Evolutionary conservation across 2,329 filamentous ascomycete genomes (phyloP).

Genomic region (Pseudogymnoascus sp.): DNA sequence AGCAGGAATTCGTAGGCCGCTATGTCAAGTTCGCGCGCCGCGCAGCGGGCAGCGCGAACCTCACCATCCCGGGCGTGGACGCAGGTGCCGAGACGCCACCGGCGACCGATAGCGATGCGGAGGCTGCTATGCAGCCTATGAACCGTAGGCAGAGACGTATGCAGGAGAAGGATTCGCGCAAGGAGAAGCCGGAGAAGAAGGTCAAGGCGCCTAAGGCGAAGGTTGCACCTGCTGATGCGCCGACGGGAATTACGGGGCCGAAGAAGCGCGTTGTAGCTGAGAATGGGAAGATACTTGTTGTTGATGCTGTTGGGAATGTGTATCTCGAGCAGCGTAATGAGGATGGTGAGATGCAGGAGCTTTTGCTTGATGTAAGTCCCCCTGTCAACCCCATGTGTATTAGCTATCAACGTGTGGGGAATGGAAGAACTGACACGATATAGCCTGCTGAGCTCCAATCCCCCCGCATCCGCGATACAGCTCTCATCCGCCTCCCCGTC

Average conservation of each 20-base stretch:
- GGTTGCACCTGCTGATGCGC: conserved; percentile 28
- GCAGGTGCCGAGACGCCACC: conserved; percentile 35
- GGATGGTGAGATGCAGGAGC: conserved; percentile 75
- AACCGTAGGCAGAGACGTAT: conserved; percentile 83
- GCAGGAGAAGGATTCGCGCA: conserved; percentile 77
- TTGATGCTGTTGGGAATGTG: conserved; percentile 85
- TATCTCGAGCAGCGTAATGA: conserved; percentile 89
- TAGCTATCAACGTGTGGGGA: background rate
- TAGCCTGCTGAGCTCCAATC: conserved; percentile 69
- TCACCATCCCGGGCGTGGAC: conserved; percentile 61
- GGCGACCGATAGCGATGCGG: conserved; percentile 37
- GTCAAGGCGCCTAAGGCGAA: conserved; percentile 38
- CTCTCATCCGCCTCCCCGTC: conserved; percentile 68
- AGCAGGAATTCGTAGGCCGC: conserved; percentile 81
- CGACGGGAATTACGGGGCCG: conserved; percentile 57
- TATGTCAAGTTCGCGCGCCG: conserved; percentile 86
- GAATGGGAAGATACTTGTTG: conserved; percentile 91
- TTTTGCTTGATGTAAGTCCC: conserved; percentile 71
- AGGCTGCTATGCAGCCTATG: conserved; percentile 46
- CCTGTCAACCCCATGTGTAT: background rate
- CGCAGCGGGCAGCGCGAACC: conserved; percentile 76
- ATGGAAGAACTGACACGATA: conserved; percentile 13
- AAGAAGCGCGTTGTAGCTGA: conserved; percentile 85
- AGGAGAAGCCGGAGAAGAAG: conserved; percentile 53
- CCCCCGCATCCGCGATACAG: conserved; percentile 74